Base-by-base conservation (phyloP, 2,329 filamentous ascomycete genomes). In the Cordyceps farinosa region DNA sequence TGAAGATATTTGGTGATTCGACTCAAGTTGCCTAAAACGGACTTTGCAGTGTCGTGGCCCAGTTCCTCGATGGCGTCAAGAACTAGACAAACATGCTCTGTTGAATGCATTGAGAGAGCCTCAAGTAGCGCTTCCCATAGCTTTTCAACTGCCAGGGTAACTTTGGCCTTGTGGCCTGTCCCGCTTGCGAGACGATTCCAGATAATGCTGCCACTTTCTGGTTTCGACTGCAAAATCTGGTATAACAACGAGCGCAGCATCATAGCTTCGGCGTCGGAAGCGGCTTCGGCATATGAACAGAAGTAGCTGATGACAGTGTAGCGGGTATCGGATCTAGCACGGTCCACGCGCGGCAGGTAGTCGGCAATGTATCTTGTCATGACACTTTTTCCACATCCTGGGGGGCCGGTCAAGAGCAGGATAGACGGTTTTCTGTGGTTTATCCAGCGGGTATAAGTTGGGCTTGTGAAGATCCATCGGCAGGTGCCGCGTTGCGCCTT, bases 331-430 rank as follows among this genome's bases (percentile, higher is more conserved):
- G 22, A 4, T 29, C n/a, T 27, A 5, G 22, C 45, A 29, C 22
- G 1, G 0, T 81, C 80, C 1, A 84, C 69, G n/a, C 78, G 75
- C 0, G 81, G 80, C 17, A 76, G 65, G 1, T 69, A 71, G 64
- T 83, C 80, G 0, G 72, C 45, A 5, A 50, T 22, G n/a, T 50
- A 30, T 27, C 45, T 27, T 27, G 45, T 50, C 22, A 50, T 29
- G 22, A 50, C 45, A 11, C 45, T 50, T 22, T 50, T 50, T 5
- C 45, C 45, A 11, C 45, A 50, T 27, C 45, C 45, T 7, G 45
- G 45, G 4, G 22, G 45, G 10, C 45, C 45, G 29, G 22, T 50
- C 3, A 50, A 9, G 6, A 30, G 22, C 8, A 50, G 22, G 5
- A 50, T 50, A 11, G 45, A 50, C 2, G 45, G 45, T 29, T 22